Base-by-base conservation (phyloP, 192 early-diverging fungal genomes). In the Rhizophagus sp. region DNA sequence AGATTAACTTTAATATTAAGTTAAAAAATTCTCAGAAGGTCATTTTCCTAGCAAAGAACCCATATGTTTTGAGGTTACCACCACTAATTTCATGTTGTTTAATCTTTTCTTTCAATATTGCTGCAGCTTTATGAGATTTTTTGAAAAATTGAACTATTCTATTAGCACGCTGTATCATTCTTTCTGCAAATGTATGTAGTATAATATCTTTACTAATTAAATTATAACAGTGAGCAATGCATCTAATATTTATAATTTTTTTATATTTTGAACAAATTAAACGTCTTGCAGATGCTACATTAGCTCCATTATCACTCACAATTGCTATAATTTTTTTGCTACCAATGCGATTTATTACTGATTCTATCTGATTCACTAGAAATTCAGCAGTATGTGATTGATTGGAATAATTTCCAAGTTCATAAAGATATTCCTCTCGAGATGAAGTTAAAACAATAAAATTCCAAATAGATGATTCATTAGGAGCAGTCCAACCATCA, bases 191-290 rank as follows among this genome's bases (percentile, higher is more conserved):
- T 30, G 4, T 39, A 39, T 69, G 34, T 34, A 1, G 2, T 19
- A 69, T 39, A 39, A 69, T 39, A 69, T 69, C 67, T 69, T 69
- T 69, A 7, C 33, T 39, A 69, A 69, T 69, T 69, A 69, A n/a
- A 7, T 69, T 69, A 69, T 34, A 39, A 39, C 19, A 44, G 0
- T 69, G 34, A 36, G 27, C 19, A 22, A 69, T 69, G 3, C 34
- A 69, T 17, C 19, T 19, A 12, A 69, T 39, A 36, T 36, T 69
- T 5, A 41, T 10, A 65, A 65, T 65, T 22, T 65, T 65, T 65
- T 65, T 65, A 65, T 65, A 65, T 30, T 65, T 65, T 65, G 11
- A 65, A 24, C 25, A 65, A 65, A 69, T 39, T 69, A 69, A 34
- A 22, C 0, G 0, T 39, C 36, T 19, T 44, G 67, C 67, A 33